phyloP scores from a whole-genome alignment of 495 filamentous ascomycete species.

The Cryomyces minteri region DNA sequence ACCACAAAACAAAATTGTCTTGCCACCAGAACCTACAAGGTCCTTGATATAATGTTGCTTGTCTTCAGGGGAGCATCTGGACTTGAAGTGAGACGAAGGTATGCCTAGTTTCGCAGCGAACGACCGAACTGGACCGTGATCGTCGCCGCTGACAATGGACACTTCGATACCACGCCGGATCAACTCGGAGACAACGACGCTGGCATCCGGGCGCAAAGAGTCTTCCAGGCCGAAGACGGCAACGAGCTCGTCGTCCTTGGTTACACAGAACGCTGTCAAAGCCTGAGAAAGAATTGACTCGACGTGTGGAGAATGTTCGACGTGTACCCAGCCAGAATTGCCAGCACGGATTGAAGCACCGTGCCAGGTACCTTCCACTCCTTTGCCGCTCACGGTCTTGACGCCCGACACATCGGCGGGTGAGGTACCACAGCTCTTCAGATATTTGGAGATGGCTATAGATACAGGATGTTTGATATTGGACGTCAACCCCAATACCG shows the following conservation, averaged over 20 bases:
- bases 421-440: constrained; percentile 7
- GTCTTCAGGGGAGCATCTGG: constrained; percentile 37
- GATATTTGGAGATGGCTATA: constrained; percentile 30
- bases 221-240: constrained; percentile 45
- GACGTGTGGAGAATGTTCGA: constrained; percentile 22
- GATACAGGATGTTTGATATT: constrained; percentile 55
- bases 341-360: constrained; percentile 32
- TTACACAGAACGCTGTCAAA: constrained; percentile 45
- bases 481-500: constrained; percentile 29
- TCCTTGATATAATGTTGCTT: constrained; percentile 42
- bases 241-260: constrained; percentile 26
- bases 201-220: constrained; percentile 36
- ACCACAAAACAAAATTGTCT: constrained; percentile 46
- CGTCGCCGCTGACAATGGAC: constrained; percentile 54
- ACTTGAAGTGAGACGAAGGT: constrained; percentile 23
- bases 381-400: constrained; percentile 33
- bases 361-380: constrained; percentile 22
- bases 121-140: constrained; percentile 34
- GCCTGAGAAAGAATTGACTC: constrained; percentile 25
- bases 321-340: constrained; percentile 41
- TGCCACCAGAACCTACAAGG: constrained; percentile 12
- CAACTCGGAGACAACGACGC: constrained; percentile 28
- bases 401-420: constrained; percentile 21
- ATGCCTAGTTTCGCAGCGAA: constrained; percentile 37
- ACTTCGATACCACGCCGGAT: constrained; percentile 35